phyloP scores from a whole-genome alignment of 805 yeast species.

The Phaffomyces antillensis region DNA sequence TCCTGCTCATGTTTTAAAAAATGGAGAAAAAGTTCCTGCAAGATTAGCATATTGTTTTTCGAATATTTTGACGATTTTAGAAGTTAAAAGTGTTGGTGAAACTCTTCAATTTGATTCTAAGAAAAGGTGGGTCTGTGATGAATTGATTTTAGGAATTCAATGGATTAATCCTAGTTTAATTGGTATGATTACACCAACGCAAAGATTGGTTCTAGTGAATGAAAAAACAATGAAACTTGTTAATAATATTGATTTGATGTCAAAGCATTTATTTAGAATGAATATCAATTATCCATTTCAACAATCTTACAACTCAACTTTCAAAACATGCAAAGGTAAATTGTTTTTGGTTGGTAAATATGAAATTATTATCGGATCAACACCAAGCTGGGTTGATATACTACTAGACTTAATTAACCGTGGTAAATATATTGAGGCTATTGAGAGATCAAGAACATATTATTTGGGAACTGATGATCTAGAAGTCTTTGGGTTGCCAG shows the following conservation, averaged over 20 bases:
- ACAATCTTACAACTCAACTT: constrained; percentile 19
- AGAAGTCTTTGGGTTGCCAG: constrained; percentile 52
- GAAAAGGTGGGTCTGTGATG: constrained; percentile 38
- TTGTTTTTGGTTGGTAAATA: constrained; percentile 47
- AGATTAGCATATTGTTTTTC: constrained; percentile 64
- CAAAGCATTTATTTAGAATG: constrained; percentile 29
- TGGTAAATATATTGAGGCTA: constrained; percentile 47
- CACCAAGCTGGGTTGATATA: constrained; percentile 58
- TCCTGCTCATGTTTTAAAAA: constrained; percentile 37
- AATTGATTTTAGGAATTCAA: constrained; percentile 43
- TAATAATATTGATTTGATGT: constrained; percentile 15
- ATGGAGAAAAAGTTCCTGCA: constrained; percentile 28
- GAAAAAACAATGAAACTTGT: constrained; percentile 30
- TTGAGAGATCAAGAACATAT: constrained; percentile 46
- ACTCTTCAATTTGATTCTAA: constrained; percentile 31
- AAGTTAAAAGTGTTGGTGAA: constrained; percentile 32
- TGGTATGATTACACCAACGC: constrained; percentile 37
- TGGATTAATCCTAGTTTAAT: constrained; percentile 46
- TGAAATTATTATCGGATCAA: constrained; percentile 49
- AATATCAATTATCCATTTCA: constrained; percentile 13
- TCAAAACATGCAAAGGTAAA: constrained; percentile 35
- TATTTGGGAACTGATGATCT: constrained; percentile 40
- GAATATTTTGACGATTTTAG: constrained; percentile 50
- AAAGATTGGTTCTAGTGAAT: constrained; percentile 36
- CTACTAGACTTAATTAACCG: constrained; percentile 50